These are phyloP conservation scores for Sparassis latifolia DNA, from an alignment of 1,284 basidiomycete species.

Conservation along the genomic window DNA sequence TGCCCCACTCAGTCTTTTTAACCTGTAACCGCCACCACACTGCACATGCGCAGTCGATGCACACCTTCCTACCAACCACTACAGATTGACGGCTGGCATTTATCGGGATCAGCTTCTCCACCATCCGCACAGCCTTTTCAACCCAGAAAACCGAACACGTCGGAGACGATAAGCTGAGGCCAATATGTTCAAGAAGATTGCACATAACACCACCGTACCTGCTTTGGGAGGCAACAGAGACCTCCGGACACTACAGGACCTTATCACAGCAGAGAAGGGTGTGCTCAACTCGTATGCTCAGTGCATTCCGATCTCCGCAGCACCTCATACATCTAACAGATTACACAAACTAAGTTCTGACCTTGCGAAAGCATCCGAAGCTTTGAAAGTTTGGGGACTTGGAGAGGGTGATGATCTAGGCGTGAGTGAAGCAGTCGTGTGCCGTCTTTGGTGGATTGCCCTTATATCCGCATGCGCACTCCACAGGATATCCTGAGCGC, in stretches of 20 bases:
- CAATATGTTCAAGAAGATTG: constrained; percentile 74
- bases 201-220: constrained; percentile 79
- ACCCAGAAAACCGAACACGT: neutral
- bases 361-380: constrained; percentile 67
- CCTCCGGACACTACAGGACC: constrained; percentile 75
- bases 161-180: constrained; percentile 1
- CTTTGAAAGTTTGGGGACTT: constrained; percentile 72
- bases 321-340: constrained; percentile 27
- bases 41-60: no score
- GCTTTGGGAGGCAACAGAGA: constrained; percentile 78
- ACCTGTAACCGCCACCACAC: no score
- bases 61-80: no score
- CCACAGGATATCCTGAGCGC: constrained; percentile 71
- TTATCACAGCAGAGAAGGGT: constrained; percentile 85
- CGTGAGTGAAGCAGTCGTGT: constrained; percentile 35
- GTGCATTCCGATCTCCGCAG: neutral
- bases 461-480: neutral
- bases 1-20: no score
- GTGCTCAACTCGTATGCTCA: constrained; percentile 59
- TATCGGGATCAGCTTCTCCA: no score
- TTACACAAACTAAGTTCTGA: constrained; percentile 62
- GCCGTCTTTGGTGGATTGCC: neutral
- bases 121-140: neutral
- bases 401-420: constrained; percentile 86
- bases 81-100: no score